Evolutionary conservation across 495 filamentous ascomycete genomes (phyloP), one percentile per base, ranked within the genome.

Genomic region (Achaetomiella virescens): DNA sequence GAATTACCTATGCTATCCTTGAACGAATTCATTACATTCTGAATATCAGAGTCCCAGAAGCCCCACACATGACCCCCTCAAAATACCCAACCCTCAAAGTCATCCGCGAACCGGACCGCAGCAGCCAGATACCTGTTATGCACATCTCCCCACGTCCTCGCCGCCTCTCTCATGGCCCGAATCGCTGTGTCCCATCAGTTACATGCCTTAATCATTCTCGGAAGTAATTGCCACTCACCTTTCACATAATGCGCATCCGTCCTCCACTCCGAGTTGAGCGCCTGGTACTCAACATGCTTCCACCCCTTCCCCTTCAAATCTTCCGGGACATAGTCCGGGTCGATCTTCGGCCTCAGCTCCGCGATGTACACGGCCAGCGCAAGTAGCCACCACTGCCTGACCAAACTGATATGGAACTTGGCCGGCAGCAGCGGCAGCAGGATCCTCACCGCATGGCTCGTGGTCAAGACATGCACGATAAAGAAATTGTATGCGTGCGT

Each of bases 361-460:
- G 82, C 73, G 27, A 93, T 82, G 58, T 95, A 97, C 2, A 90
- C 81, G 0, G 84, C 76, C 27, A 96, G 64, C 0, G 86, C 84
- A 38, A 95, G 77, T 4, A 97, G 71, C 91, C 89, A 96, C 88
- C 95, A 96, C 64, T 92, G 86, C 17, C 83, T 78, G 8, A 95
- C 79, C 17, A 97, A 71, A 17, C 74, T 73, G 36, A 89, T 64
- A 57, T 93, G 91, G 55, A 81, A 89, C 61, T 81, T 81, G 4
- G 76, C 66, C 0, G 90, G 91, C 14, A 96, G 77, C 6, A 88
- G 65, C 5, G 93, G 93, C 2, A 97, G 76, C 9, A 97, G 66
- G 24, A 93, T 86, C 1, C 93, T 81, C 7, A 96, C 83, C 0
- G 93, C 93, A 66, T 97, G 90, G 56, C 84, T 89, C 29, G 87